These are phyloP conservation scores for Trapa bicornis DNA, from an alignment of 345 rosid species.

Conservation along the genomic window DNA sequence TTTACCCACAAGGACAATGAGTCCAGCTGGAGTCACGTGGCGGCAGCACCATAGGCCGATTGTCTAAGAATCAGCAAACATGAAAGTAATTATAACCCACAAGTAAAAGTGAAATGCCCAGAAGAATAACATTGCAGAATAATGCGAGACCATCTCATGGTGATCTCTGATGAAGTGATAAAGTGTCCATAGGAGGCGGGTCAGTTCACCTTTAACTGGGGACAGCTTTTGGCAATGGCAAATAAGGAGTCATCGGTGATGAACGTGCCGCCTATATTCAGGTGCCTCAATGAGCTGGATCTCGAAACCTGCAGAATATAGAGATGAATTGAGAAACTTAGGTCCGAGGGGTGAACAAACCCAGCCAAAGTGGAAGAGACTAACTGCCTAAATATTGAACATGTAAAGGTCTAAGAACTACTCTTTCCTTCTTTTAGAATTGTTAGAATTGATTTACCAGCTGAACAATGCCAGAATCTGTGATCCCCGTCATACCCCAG, in stretches of 20 bases:
- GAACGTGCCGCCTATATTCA: constrained; percentile 85
- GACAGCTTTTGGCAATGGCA: constrained; percentile 68
- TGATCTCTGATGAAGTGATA: too few relatives aligned
- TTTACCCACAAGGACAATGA: constrained; percentile 45
- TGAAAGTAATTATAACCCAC: neutral
- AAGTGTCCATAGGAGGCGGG: neutral
- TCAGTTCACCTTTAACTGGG: constrained; percentile 47
- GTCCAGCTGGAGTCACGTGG: constrained; percentile 66
- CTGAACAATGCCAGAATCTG: constrained; percentile 75
- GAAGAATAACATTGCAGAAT: neutral
- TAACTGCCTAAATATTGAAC: neutral
- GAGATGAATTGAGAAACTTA: neutral
- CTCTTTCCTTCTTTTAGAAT: neutral
- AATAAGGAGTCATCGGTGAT: constrained; percentile 69
- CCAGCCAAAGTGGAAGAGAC: neutral
- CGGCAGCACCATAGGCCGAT: constrained; percentile 87
- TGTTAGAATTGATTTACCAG: constrained; percentile 34
- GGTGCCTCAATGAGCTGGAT: constrained; percentile 60
- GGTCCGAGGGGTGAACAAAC: neutral
- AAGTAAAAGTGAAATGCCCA: neutral
- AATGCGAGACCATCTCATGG: neutral
- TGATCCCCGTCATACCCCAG: constrained; percentile 86
- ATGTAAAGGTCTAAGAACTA: neutral
- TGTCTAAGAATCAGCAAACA: constrained; percentile 25
- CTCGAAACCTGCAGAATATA: constrained; percentile 41